Evolutionary conservation across 768 basidiomycete species (phyloP), one percentile per base, ranked within the genome.

Genomic region (Gloeopeniophorella convolvens): DNA sequence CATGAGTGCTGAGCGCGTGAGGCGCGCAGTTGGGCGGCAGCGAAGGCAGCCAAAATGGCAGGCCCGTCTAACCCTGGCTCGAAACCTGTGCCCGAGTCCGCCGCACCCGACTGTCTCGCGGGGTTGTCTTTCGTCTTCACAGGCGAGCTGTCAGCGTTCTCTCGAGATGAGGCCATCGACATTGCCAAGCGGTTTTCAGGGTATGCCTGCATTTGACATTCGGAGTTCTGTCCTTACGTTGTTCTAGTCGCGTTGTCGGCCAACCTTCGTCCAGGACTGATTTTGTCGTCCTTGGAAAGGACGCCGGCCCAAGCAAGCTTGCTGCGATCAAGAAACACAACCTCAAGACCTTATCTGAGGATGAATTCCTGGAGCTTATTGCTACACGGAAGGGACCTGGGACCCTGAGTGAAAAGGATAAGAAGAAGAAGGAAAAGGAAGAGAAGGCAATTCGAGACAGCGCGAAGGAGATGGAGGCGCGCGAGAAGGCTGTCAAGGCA

Each of bases 51-150:
- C 13, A 78, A 79, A 58, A 61, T 74, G 0, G 77, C 81, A 0
- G 79, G 80, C 0, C 83, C 83, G 0, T 64, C 70, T n/a, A 71
- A 69, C 42, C 71, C 72, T 1, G 83, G 83, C 0, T 74, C 77
- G 15, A 84, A 82, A 62, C 64, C 71, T 12, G 69, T 85, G 4
- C 85, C 85, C 0, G 77, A 85, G 21, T 71, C 73, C n/a, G 85
- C 78, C 12, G 75, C 89, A 18, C 88, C 89, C 0, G 81, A 91
- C 36, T 91, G 89, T 62, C 73, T 99, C 8, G 77, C 83, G 0
- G 94, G 94, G 0, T 72, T 98, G 20, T 76, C 90, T 0, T 86
- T 99, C 61, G 95, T 99, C 18, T 99, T 99, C 57, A 98, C 96
- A 0, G 96, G 94, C 13, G 95, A 99, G 59, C 68, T 98, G 39